Percentiles rank a stretch among this genome's conserved stretches.
Evolutionary conservation across 2,329 filamentous ascomycete genomes (phyloP).

Genomic region (Colletotrichum navitas): DNA sequence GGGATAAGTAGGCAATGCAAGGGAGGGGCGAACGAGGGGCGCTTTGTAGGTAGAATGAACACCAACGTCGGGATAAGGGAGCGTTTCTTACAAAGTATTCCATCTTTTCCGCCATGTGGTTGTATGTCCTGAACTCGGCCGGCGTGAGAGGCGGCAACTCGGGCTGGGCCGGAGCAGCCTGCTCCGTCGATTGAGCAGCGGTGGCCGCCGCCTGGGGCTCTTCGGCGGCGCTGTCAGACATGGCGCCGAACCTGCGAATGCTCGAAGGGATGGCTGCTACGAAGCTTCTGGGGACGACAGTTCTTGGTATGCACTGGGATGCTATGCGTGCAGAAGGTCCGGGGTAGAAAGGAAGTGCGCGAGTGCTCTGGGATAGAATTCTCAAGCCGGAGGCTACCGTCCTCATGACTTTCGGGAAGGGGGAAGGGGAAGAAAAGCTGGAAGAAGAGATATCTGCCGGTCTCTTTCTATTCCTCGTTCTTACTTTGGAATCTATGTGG

Average conservation of each 20-base stretch:
- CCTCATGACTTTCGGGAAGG: slow-evolving; percentile 6
- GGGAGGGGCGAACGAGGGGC: too few relatives aligned
- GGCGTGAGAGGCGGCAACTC: slow-evolving; percentile 72
- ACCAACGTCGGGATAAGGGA: neutral
- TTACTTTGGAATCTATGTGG: neutral
- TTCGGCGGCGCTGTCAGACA: slow-evolving; percentile 29
- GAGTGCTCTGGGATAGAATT: neutral
- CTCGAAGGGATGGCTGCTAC: neutral
- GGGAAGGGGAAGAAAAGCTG: neutral
- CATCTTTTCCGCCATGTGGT: slow-evolving; percentile 81
- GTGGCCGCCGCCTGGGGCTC: slow-evolving; percentile 3
- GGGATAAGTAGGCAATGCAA: too few relatives aligned
- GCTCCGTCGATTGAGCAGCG: neutral
- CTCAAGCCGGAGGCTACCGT: neutral
- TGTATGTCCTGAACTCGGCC: slow-evolving; percentile 77
- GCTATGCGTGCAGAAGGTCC: neutral
- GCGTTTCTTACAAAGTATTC: slow-evolving; percentile 71
- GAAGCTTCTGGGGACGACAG: neutral
- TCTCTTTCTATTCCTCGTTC: neutral
- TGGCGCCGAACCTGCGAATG: neutral
- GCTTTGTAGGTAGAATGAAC: neutral
- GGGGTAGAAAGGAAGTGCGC: slow-evolving; percentile 14
- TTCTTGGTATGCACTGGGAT: neutral
- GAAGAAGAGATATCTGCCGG: neutral
- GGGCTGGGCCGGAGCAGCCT: neutral